Conservation (phyloP, 1,284 basidiomycete genomes). For the Melampsora americana region DNA sequence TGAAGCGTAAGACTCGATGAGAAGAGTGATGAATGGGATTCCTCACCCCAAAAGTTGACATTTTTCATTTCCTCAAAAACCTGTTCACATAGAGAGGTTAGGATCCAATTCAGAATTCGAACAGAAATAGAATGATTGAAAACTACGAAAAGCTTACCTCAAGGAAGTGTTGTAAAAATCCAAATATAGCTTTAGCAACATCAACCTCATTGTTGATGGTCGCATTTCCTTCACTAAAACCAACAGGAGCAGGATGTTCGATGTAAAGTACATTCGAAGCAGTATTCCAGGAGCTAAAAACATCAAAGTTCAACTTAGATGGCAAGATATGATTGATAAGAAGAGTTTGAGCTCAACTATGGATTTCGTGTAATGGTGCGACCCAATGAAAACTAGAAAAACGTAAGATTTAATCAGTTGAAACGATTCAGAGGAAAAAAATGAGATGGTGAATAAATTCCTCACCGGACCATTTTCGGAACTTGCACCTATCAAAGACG, state of each 20-base stretch:
- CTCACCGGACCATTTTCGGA: conserved; percentile 72
- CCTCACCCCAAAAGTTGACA: conserved; percentile 15
- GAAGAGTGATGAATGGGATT: not conserved
- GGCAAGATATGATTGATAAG: not conserved
- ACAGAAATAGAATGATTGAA: not conserved
- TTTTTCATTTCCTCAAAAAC: conserved; percentile 18
- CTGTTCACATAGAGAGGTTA: conserved; percentile 28
- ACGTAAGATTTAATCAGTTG: conserved; percentile 73
- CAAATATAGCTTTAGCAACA: conserved; percentile 54
- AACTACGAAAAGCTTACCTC: not conserved
- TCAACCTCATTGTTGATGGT: conserved; percentile 58
- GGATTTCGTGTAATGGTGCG: not conserved
- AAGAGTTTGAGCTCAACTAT: not conserved
- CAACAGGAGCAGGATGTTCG: conserved; percentile 79
- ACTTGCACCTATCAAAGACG: conserved; percentile 70
- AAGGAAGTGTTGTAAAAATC: conserved; percentile 47
- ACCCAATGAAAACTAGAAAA: not conserved
- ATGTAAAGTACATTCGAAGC: conserved; percentile 61
- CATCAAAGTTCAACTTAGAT: no score
- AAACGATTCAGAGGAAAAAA: conserved; percentile 58
- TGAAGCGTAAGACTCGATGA: no score
- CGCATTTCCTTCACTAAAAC: conserved; percentile 70
- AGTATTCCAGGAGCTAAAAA: conserved; percentile 14
- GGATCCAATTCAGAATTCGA: conserved; percentile 42
- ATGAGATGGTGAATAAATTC: not conserved